phyloP scores from a whole-genome alignment of 345 rosid genomes.

The Lumnitzera racemosa region DNA sequence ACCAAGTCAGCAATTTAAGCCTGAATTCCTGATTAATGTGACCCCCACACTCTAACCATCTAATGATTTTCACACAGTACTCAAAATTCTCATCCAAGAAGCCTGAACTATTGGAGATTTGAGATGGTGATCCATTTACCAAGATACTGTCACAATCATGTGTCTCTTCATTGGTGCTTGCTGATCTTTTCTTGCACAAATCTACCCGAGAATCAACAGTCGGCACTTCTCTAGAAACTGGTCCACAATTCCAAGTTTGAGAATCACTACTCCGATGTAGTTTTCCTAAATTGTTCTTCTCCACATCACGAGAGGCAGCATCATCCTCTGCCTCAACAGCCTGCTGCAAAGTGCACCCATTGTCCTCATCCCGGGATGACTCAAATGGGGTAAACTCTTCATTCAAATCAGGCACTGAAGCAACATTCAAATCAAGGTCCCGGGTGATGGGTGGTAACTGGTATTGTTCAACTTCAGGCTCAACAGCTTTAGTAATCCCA shows the following conservation, averaged over 20 bases:
- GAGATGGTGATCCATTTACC: constrained; percentile 57
- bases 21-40: constrained; percentile 74
- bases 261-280: constrained; percentile 59
- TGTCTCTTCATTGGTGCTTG: constrained; percentile 47
- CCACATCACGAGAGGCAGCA: constrained; percentile 58
- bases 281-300: constrained; percentile 45
- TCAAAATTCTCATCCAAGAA: constrained; percentile 74
- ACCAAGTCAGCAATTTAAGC: constrained; percentile 89
- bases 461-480: constrained; percentile 31
- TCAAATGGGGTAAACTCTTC: constrained; percentile 81
- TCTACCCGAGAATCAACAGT: constrained; percentile 36
- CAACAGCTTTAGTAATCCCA: constrained; percentile 29
- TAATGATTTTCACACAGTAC: constrained; percentile 70
- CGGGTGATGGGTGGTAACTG: constrained; percentile 41
- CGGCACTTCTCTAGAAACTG: constrained; percentile 41
- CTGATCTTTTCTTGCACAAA: constrained; percentile 55
- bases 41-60: constrained; percentile 86
- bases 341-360: constrained; percentile 48
- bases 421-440: constrained; percentile 72
- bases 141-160: constrained; percentile 82
- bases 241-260: constrained; percentile 39
- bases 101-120: constrained; percentile 35
- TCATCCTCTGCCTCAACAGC: constrained; percentile 61
- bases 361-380: constrained; percentile 57
- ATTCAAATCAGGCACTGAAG: constrained; percentile 84